Conservation (phyloP, 1,284 basidiomycete species). For the Rhodotorula sp. region DNA sequence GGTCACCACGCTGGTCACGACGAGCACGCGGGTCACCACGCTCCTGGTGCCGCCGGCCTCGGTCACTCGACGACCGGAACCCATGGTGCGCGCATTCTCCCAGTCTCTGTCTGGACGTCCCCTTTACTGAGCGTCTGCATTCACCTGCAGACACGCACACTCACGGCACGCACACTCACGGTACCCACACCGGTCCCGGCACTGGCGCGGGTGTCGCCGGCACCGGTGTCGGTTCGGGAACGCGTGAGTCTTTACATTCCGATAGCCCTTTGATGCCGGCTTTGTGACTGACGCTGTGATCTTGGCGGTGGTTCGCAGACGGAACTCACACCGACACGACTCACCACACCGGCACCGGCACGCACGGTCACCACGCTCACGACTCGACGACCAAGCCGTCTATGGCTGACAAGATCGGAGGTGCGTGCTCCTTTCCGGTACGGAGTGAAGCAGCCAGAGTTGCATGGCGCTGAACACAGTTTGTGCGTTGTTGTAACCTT, state of each 20-base stretch:
- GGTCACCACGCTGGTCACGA: too few species aligned
- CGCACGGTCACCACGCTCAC: conserved; percentile 17
- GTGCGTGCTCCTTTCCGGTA: not conserved
- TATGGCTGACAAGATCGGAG: conserved; percentile 25
- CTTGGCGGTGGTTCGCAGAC: rapidly evolving
- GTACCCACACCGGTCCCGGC: not conserved
- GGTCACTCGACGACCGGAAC: too few species aligned
- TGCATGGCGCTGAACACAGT: not conserved
- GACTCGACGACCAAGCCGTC: conserved; percentile 22
- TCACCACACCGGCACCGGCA: not conserved
- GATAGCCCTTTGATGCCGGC: too few species aligned
- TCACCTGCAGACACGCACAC: too few species aligned
- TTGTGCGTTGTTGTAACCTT: not conserved
- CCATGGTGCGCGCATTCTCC: too few species aligned
- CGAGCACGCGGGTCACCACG: too few species aligned
- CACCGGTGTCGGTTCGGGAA: conserved; percentile 6
- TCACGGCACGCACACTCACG: not conserved
- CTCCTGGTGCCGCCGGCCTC: too few species aligned
- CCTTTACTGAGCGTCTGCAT: too few species aligned
- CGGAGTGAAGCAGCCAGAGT: not conserved
- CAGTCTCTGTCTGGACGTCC: too few species aligned
- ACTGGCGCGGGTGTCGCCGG: conserved; percentile 8
- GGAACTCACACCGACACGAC: not conserved
- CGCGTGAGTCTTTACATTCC: conserved; percentile 4
- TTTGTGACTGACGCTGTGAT: too few species aligned